phyloP scores from a whole-genome alignment of 164 flowering plant species.

The Amborella trichopoda region DNA sequence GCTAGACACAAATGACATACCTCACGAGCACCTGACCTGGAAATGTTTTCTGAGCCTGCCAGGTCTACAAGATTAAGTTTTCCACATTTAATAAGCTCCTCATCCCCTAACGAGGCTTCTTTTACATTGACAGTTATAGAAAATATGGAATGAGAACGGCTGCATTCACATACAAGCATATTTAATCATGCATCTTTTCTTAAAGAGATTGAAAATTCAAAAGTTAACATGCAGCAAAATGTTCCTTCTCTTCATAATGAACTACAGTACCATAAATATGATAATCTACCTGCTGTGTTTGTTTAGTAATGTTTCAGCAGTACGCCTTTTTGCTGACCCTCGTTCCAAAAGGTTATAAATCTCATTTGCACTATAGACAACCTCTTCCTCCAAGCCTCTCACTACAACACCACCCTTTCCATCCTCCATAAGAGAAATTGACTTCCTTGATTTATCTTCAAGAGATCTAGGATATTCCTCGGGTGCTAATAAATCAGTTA shows the following conservation, averaged over 20 bases:
- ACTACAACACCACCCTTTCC: slow-evolving; percentile 86
- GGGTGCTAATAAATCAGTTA: slow-evolving; percentile 64
- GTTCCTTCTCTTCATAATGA: too few species aligned
- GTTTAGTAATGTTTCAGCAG: slow-evolving; percentile 82
- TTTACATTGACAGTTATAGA: slow-evolving; percentile 80
- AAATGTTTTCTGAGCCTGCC: slow-evolving; percentile 87
- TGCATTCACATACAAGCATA: too few species aligned
- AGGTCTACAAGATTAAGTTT: slow-evolving; percentile 86
- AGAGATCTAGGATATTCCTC: slow-evolving; percentile 43
- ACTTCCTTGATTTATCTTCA: slow-evolving; percentile 74
- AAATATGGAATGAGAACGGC: slow-evolving; percentile 82
- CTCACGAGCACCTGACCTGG: slow-evolving; percentile 86
- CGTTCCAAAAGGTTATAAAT: slow-evolving; percentile 76
- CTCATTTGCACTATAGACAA: slow-evolving; percentile 64
- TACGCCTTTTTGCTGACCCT: slow-evolving; percentile 74
- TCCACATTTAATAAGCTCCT: slow-evolving; percentile 80
- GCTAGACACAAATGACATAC: slow-evolving; percentile 20
- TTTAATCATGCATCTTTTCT: too few species aligned
- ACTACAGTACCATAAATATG: too few species aligned
- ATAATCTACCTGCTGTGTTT: slow-evolving; percentile 68
- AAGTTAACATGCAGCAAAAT: too few species aligned
- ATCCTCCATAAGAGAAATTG: slow-evolving; percentile 84
- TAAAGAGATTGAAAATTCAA: too few species aligned
- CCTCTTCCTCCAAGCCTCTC: slow-evolving; percentile 84
- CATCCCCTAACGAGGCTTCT: slow-evolving; percentile 76